Conservation (phyloP, 2,329 filamentous ascomycete species). For the Verticillium dahliae region DNA sequence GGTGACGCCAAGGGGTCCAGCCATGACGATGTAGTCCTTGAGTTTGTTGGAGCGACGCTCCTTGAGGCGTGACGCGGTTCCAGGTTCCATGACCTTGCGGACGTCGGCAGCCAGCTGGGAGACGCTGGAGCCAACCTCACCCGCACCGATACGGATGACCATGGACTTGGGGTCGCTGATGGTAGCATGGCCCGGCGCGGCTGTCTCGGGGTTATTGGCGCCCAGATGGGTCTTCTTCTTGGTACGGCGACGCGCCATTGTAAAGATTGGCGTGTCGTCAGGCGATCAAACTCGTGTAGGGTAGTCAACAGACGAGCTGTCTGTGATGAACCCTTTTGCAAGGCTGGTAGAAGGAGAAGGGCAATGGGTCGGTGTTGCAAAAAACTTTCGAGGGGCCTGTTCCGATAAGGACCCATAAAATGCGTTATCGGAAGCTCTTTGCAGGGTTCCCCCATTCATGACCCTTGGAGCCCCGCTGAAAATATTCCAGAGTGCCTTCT, state of each 20-base stretch:
- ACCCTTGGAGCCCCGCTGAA: background rate
- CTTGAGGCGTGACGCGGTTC: conserved; percentile 82
- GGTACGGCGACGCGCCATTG: conserved; percentile 72
- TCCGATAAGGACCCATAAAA: background rate
- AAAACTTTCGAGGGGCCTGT: conserved; percentile 10
- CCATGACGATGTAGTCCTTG: conserved; percentile 92
- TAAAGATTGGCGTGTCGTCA: conserved; percentile 3
- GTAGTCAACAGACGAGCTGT: conserved; percentile 8
- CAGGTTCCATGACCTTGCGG: conserved; percentile 89
- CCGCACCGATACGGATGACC: conserved; percentile 95
- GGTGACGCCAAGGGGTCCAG: conserved; percentile 84
- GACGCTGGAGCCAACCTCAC: conserved; percentile 85
- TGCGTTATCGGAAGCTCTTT: conserved; percentile 4
- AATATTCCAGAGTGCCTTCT: background rate
- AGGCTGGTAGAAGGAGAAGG: background rate
- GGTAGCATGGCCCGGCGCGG: conserved; percentile 54
- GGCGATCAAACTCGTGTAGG: conserved; percentile 3
- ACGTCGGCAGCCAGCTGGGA: conserved; percentile 90
- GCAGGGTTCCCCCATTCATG: background rate
- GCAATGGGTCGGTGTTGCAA: background rate
- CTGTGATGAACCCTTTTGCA: background rate
- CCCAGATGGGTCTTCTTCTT: conserved; percentile 87
- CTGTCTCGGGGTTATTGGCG: conserved; percentile 48
- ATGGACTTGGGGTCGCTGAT: conserved; percentile 83
- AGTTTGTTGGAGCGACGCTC: conserved; percentile 84